Conservation (phyloP, 179 eudicot genomes). For the Beta lomatogona region DNA sequence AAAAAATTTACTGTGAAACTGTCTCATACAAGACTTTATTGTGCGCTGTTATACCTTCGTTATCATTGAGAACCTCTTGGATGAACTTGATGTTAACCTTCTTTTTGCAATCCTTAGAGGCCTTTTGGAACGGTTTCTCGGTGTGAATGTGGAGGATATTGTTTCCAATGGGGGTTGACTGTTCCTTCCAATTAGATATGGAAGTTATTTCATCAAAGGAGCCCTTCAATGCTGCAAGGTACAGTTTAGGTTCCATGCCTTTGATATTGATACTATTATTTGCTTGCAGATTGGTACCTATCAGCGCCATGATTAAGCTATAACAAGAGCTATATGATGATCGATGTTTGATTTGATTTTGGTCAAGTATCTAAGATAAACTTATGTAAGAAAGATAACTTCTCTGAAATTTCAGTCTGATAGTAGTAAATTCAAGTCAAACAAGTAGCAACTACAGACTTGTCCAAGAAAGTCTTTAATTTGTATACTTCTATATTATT, state of each 20-base stretch:
- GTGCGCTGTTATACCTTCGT: not conserved
- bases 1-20: too few species aligned
- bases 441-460: too few species aligned
- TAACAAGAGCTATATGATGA: not conserved
- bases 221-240: not conserved
- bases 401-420: too few species aligned
- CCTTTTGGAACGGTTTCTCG: not conserved
- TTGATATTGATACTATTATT: not conserved
- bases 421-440: too few species aligned
- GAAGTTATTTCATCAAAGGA: not conserved
- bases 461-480: too few species aligned
- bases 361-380: too few species aligned
- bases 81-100: not conserved
- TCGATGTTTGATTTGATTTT: too few species aligned
- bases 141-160: slow-evolving; percentile 7
- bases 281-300: not conserved
- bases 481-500: too few species aligned
- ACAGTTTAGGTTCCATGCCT: not conserved
- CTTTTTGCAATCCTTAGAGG: not conserved
- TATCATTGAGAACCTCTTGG: not conserved
- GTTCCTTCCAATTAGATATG: slow-evolving; percentile 12
- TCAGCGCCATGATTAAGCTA: not conserved
- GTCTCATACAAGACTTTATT: not conserved
- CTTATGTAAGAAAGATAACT: too few species aligned
- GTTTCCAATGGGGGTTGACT: slow-evolving; percentile 7